Evolutionary conservation across 2,329 filamentous ascomycete species (phyloP).

Genomic region (Leptographium flavum): DNA sequence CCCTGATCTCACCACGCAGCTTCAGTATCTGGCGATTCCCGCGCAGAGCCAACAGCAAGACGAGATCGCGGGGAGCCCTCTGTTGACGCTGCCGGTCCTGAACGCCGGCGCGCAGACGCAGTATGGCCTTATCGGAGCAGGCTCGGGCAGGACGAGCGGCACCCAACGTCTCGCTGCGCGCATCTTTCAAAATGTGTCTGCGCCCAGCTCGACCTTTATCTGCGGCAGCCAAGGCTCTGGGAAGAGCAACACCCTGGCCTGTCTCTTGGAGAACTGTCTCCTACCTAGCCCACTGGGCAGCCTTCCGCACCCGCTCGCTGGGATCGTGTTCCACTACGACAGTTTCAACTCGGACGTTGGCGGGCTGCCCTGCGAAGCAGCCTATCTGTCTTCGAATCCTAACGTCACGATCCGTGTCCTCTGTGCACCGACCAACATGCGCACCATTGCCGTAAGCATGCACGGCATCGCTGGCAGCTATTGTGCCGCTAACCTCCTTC

Average conservation of each 20-base stretch:
- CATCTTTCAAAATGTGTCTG: slow-evolving; percentile 30
- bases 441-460: slow-evolving; percentile 20
- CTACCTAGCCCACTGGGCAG: slow-evolving; percentile 27
- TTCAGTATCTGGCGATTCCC: background rate
- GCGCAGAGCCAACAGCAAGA: background rate
- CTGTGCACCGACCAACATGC: slow-evolving; percentile 37
- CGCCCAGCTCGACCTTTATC: slow-evolving; percentile 46
- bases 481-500: slow-evolving; percentile 6
- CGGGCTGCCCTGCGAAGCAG: slow-evolving; percentile 43
- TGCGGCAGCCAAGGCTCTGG: slow-evolving; percentile 51
- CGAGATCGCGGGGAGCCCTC: slow-evolving; percentile 1
- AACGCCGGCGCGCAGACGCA: background rate
- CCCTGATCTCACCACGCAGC: background rate
- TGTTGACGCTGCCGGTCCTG: background rate
- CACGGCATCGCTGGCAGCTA: background rate
- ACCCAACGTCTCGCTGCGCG: slow-evolving; percentile 10
- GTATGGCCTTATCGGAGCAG: background rate
- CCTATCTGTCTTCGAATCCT: slow-evolving; percentile 31
- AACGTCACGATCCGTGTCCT: slow-evolving; percentile 35
- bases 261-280: slow-evolving; percentile 42
- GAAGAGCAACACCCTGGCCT: slow-evolving; percentile 47
- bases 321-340: slow-evolving; percentile 53
- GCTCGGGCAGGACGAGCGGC: no score
- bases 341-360: slow-evolving; percentile 32
- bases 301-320: slow-evolving; percentile 38